Evolutionary conservation across 2,329 filamentous ascomycete genomes (phyloP).

Genomic region (Tolypocladium endophyticum): DNA sequence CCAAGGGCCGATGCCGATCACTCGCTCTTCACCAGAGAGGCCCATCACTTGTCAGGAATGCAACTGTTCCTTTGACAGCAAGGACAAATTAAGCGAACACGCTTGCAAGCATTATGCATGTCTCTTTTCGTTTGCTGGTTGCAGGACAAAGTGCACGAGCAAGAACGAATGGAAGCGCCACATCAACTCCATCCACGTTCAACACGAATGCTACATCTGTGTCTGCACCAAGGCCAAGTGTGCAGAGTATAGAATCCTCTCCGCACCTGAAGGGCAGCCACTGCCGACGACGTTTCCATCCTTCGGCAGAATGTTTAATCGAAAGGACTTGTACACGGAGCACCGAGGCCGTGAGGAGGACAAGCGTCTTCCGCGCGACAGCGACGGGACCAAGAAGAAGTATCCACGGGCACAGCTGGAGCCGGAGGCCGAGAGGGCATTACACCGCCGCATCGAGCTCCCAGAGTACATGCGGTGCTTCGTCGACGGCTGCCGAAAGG

Average conservation of each 20-base stretch:
- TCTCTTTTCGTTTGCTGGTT: constrained; percentile 70
- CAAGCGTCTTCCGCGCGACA: not conserved
- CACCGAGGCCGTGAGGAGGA: constrained; percentile 79
- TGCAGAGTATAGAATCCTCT: constrained; percentile 11
- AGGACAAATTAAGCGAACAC: not conserved
- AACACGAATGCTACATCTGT: constrained; percentile 66
- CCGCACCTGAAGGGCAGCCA: constrained; percentile 5
- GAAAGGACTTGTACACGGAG: constrained; percentile 85
- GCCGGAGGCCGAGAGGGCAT: constrained; percentile 46
- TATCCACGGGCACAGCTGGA: constrained; percentile 31
- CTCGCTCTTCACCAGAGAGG: constrained; percentile 24
- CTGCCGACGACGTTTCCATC: constrained; percentile 21
- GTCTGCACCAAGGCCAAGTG: constrained; percentile 59
- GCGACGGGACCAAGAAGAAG: constrained; percentile 17
- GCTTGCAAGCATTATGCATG: constrained; percentile 54
- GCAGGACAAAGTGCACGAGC: constrained; percentile 57
- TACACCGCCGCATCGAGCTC: constrained; percentile 46
- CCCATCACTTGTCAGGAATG: constrained; percentile 29
- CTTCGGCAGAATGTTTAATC: constrained; percentile 66
- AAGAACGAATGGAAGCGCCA: constrained; percentile 98
- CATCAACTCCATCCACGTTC: constrained; percentile 68
- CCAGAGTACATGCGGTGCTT: constrained; percentile 54
- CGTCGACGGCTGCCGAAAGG: constrained; percentile 43
- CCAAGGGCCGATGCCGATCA: not conserved
- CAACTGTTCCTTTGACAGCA: not conserved